Evolutionary conservation across 1,284 basidiomycete species (phyloP), one percentile per base, ranked within the genome.

Genomic region (Leccinum pachyderme): DNA sequence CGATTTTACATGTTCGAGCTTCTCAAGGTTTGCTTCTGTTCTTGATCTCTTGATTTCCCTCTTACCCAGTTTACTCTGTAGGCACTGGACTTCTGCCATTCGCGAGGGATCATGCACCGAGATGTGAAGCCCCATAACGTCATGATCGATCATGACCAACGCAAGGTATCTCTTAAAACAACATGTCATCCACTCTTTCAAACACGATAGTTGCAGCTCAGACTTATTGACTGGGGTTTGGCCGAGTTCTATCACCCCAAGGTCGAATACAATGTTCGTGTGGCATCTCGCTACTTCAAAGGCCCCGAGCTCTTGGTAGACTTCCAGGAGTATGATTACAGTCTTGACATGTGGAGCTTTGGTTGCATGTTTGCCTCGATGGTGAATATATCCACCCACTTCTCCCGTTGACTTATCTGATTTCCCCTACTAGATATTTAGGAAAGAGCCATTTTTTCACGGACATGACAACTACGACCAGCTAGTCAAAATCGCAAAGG

Each of bases 351-450:
- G 92, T 98, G 96, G 96, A 95, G 92, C 74, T 86, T 93, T 66
- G 96, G 96, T 6, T 98, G 96, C 74, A 98, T 98, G 93, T 98
- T 98, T 72, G 94, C 94, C 12, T 93, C 91, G n/a, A 97, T 98
- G 94, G 93, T 94, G 64, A 61, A 80, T 67, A 35, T 25, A 13
- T 44, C 47, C 41, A 45, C 49, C 15, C 18, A 18, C 39, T 41
- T 41, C 39, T 22, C 11, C 22, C 22, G 4, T 33, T 7, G 12
- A 15, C 51, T 47, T 32, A 7, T 46, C 47, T 32, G 44, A 47
- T 41, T 33, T 54, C 60, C 31, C 54, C 47, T 58, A 53, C 46
- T 64, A 96, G 93, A 99, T 99, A 70, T 98, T 99, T 84, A 86
- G 96, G 63, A 98, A 98, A 75, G 96, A 99, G 70, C 96, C 96